Base-by-base conservation (phyloP, 1,284 basidiomycete species). In the Heterobasidion occidentale region DNA sequence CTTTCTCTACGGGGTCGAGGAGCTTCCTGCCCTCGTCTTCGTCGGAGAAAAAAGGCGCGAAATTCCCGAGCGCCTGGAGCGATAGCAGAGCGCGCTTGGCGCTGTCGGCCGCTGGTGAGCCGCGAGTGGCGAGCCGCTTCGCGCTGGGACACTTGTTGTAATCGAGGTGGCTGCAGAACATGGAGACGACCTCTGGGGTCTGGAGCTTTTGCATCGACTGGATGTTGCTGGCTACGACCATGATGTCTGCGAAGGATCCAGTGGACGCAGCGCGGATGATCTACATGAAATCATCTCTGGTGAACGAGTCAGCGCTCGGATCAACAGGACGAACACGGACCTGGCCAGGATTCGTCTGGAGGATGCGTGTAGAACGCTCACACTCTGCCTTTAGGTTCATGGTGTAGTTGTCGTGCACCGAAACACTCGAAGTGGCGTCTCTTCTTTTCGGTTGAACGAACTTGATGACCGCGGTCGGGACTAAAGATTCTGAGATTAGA, bases 41-140 rank as follows among this genome's bases (percentile, higher is more conserved):
- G 3, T 45, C 20, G 17, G 19, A 52, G n/a, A 72, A 54, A 58
- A 66, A 59, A 52, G 65, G 61, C 33, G 64, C 65, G 15, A 69
- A 52, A 60, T 75, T 71, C 56, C 65, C 62, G 46, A 75, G 61
- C 7, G 72, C 70, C 35, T 71, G 52, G 49, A 72, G 58, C 12
- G 68, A 63, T n/a, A 66, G 57, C 51, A 70, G 70, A 0, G 72
- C 72, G 34, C 65, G 61, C 38, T 67, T 67, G 2, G 61, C 61
- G 2, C 59, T 20, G 17, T 33, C 6, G 9, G 52, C 46, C 11
- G 56, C 52, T 8, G 60, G 59, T 7, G 58, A 61, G 34, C 57
- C 50, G 5, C 61, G 52, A 14, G 58, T 59, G 15, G 59, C 62
- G 15, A 47, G 46, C 7, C 53, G 46, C 7, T 58, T 56, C 11